Evolutionary conservation across 1,139 yeast species (phyloP), one percentile per base, ranked within the genome.

Genomic region (Scheffersomyces illinoinensis): DNA sequence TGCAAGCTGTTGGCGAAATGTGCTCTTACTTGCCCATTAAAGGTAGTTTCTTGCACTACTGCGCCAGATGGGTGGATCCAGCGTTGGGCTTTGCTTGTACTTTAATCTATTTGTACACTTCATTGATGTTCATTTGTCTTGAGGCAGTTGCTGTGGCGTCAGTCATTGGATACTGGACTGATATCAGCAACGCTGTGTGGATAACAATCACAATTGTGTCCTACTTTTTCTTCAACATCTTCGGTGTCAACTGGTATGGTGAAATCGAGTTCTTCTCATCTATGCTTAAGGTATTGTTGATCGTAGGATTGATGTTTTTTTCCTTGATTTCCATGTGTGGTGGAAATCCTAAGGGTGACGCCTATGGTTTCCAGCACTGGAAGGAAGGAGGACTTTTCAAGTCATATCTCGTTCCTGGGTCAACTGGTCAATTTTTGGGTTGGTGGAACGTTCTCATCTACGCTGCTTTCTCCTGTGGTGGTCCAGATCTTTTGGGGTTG

Each of bases 381-480:
- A 60, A 65, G 21, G 73, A 75, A 62, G 81, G 81, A 54, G 81
- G 80, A 0, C 66, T 76, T 39, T 66, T 75, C 59, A 74, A 70
- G 57, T 72, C 68, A 46, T 76, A 73, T 59, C 71, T 77, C 52
- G 75, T 68, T 5, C 56, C 60, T 3, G 81, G 81, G 6, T 23
- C 66, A 12, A 75, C 79, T 5, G 82, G 82, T 6, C 69, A 73
- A 57, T 77, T 76, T 60, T 67, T 76, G 53, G 80, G 77, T 0
- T 71, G 71, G 65, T 76, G 78, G 76, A 71, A 68, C 55, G 76
- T 73, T 20, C 65, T 77, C 59, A 68, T 75, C 53, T 76, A 75
- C 61, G 80, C 81, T 47, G 81, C 79, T 5, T 77, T 76, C 59
- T 69, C 78, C 33, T 82, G 82, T 61, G 77, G 80, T 18, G 85